Evolutionary conservation across 2,329 filamentous ascomycete species (phyloP).

Genomic region (Diaporthe caulivora): DNA sequence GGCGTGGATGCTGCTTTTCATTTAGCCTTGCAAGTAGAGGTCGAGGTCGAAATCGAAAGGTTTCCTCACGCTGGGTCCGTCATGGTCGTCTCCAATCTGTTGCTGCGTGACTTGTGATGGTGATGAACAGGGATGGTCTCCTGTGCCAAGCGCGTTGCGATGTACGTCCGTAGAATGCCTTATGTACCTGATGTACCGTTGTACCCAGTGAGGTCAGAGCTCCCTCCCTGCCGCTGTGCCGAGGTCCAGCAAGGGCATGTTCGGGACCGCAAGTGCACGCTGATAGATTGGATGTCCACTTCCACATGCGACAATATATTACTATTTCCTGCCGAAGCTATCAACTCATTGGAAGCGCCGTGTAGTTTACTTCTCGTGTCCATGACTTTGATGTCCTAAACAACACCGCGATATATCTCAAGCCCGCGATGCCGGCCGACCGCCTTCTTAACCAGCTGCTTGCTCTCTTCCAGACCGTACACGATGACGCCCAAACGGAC

Average conservation of each 20-base stretch:
- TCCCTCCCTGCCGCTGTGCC: slow-evolving; percentile 11
- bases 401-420: background rate
- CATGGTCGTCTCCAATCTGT: slow-evolving; percentile 15
- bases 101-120: slow-evolving; percentile 4
- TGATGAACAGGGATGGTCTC: slow-evolving; percentile 25
- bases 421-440: slow-evolving; percentile 71
- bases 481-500: slow-evolving; percentile 63
- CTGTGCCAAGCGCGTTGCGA: background rate
- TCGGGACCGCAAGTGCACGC: slow-evolving; percentile 18
- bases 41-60: too few species aligned
- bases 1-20: slow-evolving; percentile 32
- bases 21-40: background rate
- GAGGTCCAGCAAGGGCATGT: slow-evolving; percentile 47
- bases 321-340: background rate
- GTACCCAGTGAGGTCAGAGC: slow-evolving; percentile 22
- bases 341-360: background rate
- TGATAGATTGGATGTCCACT: background rate
- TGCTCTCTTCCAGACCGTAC: slow-evolving; percentile 67
- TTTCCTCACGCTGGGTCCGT: slow-evolving; percentile 19
- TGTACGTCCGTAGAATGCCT: too few species aligned
- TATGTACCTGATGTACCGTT: background rate
- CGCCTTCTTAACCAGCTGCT: slow-evolving; percentile 76
- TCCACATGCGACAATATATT: background rate
- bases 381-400: slow-evolving; percentile 1
- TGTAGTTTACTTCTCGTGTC: too few species aligned